Base-by-base conservation (phyloP, 176 grass and related monocot genomes). In the Secale cereale region DNA sequence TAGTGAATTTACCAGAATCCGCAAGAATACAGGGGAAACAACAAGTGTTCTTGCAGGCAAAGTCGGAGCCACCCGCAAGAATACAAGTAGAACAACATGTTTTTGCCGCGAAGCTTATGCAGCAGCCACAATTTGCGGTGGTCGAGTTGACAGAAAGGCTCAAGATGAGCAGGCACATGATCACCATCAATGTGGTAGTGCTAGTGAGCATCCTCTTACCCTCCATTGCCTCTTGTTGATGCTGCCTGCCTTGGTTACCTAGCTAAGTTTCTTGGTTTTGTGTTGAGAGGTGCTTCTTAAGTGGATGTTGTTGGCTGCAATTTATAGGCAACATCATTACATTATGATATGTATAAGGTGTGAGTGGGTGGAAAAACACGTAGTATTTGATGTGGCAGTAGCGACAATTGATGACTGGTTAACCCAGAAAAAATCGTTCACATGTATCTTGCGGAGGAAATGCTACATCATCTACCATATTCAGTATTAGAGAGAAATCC, bases 31-130 rank as follows among this genome's bases (percentile, higher is more conserved):
- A 61, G 1, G 76, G 76, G 54, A 64, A 79, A 41, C 59, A 79
- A 28, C 77, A 79, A 64, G 59, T 79, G n/a, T 79, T 65, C 77
- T 79, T 64, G 77, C 77, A 79, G 77, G 20, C 0, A 20, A 0
- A 1, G n/a, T 64, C 23, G 4, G 77, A 19, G 13, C 14, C 36
- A 59, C 75, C 52, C 0, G 50, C 50, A n/a, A 1, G 0, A 77
- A 77, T 59, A 59, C 74, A 77, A 59, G 3, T 3, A 22, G 1
- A 22, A 22, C 54, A 57, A 22, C 54, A 57, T 57, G 2, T 2
- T 22, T 22, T 22, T 57, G 77, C 77, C 59, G 1, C 15, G 4
- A 1, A 0, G 1, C 14, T 2, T 79, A 0, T 30, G 59, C 77
- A 79, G 59, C 59, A 79, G 25, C 15, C 4, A 8, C 77, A 79